These are phyloP conservation scores for Psilocybe cyanescens DNA, from an alignment of 768 basidiomycete species.

Conservation along the genomic window DNA sequence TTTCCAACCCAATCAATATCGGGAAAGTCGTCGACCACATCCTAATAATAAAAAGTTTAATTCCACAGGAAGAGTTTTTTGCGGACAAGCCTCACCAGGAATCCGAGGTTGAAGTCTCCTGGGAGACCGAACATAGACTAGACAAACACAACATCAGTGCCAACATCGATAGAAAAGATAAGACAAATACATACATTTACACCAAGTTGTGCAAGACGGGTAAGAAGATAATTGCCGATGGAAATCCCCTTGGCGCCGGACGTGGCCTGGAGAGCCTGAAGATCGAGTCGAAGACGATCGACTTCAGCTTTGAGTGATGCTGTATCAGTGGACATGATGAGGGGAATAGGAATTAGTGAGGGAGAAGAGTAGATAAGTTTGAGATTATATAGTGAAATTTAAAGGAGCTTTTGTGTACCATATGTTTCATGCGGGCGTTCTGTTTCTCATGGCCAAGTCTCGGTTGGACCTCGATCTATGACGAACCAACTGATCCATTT, in stretches of 20 bases:
- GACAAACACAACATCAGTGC: constrained; percentile 4
- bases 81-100: constrained; percentile 40
- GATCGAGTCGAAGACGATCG: constrained; percentile 47
- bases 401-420: neutral
- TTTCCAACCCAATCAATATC: constrained; percentile 87
- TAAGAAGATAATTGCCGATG: constrained; percentile 63
- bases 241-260: constrained; percentile 47
- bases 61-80: neutral
- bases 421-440: constrained; percentile 1
- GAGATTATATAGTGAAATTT: constrained; percentile 13
- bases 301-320: constrained; percentile 31
- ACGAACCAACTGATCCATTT: neutral
- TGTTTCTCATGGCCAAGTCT: constrained; percentile 12
- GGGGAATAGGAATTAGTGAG: neutral
- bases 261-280: constrained; percentile 42
- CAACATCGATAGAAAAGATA: neutral
- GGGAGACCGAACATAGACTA: constrained; percentile 86
- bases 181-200: constrained; percentile 51
- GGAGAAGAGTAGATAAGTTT: constrained; percentile 5
- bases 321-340: constrained; percentile 21
- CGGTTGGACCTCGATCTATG: constrained; percentile 14
- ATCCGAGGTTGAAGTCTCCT: constrained; percentile 85
- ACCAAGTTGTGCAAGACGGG: constrained; percentile 64
- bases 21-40: constrained; percentile 81
- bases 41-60: constrained; percentile 40